Base-by-base conservation (phyloP, 164 flowering plant species). In the Cinnamomum chago region DNA sequence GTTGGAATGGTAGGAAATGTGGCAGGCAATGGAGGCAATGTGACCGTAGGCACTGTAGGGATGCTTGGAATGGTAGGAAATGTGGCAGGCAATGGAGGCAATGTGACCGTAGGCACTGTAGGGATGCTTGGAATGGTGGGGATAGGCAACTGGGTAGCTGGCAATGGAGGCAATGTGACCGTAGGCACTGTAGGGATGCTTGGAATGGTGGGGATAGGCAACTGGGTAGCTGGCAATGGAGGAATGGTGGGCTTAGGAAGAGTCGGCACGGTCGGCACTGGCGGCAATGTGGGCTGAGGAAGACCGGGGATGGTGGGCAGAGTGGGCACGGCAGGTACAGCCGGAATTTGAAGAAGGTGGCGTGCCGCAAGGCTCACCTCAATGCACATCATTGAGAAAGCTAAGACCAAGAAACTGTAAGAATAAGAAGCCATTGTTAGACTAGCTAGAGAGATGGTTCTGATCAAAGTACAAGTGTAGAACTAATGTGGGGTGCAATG, bases 401-500 rank as follows among this genome's bases (percentile, higher is more conserved):
- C 14, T 17, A 24, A 62, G 17, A 47, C 68, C 7, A 23, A 64
- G 22, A 33, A 67, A 10, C 23, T 50, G 58, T 24, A n/a, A 18
- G 55, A 72, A 15, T 17, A n/a, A 25, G 55, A 72, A 24, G 69
- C 75, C 75, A 72, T 72, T 24, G 55, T 6, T 64, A n/a, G 58
- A 55, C 17, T 5, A 47, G 9, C 10, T 24, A 9, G 18, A 6
- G 22, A 12, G 50, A 40, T 14, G n/a, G 17, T 5, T 14, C 1
- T 27, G 58, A 14, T 7, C 15, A 20, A 7, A 18, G 30, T 14
- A 64, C 14, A 64, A 1, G 67, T 13, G 1, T 64, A n/a, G 28
- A 22, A 25, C 28, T 23, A n/a, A 40, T 40, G 47, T 40, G 47
- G 47, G 47, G 47, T 40, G 47, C 47, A 23, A 5, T n/a, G 25